Base-by-base conservation (phyloP, 495 filamentous ascomycete species). In the Trichocladium uniseriatum region DNA sequence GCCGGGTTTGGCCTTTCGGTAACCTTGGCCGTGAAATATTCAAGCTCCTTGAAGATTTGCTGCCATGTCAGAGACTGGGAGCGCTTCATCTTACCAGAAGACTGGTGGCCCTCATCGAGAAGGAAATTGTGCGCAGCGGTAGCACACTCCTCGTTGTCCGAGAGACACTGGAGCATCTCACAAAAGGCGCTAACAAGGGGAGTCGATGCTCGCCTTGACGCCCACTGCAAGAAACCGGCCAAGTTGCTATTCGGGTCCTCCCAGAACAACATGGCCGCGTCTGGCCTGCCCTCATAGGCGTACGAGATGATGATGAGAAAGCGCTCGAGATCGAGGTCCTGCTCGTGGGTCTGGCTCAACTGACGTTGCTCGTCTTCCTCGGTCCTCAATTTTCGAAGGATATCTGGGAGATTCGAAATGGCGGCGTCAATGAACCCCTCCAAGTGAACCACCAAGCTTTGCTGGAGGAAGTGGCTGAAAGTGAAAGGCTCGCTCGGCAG, bases 181-280 rank as follows among this genome's bases (percentile, higher is more conserved):
- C 90, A 96, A 57, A 96, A 97, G 14, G 90, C 89, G 58, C 87
- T 89, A 45, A 89, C 89, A 27, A 94, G 79, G 15, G 92, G 92
- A 6, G 94, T 94, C 7, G 92, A 92, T 54, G 91, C 88, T 54
- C 90, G 77, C 52, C 82, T 82, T 2, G 94, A 94, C 21, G 91
- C 87, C 94, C 94, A 99, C 48, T 89, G 83, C 52, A 99, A 72
- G 60, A 99, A 99, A 5, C 92, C 92, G 53, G 84, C 83, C 36
- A 97, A 69, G 55, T 95, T 94, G 55, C 86, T 83, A 53, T 97
- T 94, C 2, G 81, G 75, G 52, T 94, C 89, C 38, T 73, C 75
- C 91, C 91, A 97, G 52, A 97, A 95, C 36, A 79, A 80, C 59
- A 89, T 79, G 19, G 90, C 86, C 13, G 87, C 82, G 32, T 94